A percentile compares a stretch with the other conserved stretches of the same genome.
Conservation (phyloP, 2,329 filamentous ascomycete genomes). For the Calonectria pauciramosa region DNA sequence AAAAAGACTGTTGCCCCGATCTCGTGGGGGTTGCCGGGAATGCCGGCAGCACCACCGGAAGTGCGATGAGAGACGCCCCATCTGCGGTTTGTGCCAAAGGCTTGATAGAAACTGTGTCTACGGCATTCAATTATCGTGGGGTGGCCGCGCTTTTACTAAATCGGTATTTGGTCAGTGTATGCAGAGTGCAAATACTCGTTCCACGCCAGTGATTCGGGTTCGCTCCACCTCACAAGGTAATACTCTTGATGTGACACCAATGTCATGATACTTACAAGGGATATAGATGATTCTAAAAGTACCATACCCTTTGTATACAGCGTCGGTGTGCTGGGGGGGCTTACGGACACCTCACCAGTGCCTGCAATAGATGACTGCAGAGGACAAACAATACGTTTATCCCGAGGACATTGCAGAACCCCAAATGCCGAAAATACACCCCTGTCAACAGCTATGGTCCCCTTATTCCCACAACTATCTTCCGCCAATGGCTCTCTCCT, state of each 20-base stretch:
- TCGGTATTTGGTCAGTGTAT: conserved; percentile 18
- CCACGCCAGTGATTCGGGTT: neutral
- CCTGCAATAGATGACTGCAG: neutral
- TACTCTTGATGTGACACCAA: neutral
- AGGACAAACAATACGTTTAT: too few relatives aligned
- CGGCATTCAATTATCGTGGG: conserved; percentile 3
- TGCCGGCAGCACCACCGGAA: conserved; percentile 22
- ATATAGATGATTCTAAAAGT: neutral
- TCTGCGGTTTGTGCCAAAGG: neutral
- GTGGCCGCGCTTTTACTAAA: conserved; percentile 10
- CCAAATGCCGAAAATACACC: neutral
- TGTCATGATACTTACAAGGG: neutral
- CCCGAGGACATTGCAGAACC: neutral
- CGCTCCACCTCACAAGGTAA: neutral
- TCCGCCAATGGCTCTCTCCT: neutral
- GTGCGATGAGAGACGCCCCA: conserved; percentile 12
- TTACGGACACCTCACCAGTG: too few relatives aligned
- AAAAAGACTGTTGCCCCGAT: conserved; percentile 1
- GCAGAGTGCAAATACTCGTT: neutral
- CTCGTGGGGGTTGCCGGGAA: conserved; percentile 11
- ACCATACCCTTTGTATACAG: conserved; percentile 6
- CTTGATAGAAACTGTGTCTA: neutral
- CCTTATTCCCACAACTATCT: neutral
- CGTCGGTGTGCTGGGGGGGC: accelerated
- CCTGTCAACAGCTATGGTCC: neutral